phyloP scores from a whole-genome alignment of 768 basidiomycete genomes.

The Mycena floridula region DNA sequence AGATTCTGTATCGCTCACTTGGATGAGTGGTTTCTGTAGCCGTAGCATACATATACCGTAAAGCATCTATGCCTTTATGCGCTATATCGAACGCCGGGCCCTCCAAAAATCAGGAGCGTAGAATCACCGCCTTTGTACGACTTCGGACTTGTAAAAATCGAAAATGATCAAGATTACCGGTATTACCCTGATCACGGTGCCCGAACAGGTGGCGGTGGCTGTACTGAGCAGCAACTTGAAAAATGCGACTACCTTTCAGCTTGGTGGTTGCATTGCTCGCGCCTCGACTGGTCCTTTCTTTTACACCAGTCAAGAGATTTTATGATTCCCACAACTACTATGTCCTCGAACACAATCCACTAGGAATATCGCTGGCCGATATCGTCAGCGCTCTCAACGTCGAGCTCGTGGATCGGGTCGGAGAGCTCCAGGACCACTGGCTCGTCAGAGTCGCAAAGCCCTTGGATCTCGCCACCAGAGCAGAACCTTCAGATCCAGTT shows the following conservation, averaged over 20 bases:
- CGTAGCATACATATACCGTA: no score
- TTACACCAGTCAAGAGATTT: constrained; percentile 38
- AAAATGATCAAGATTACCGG: no score
- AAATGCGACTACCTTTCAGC: constrained; percentile 6
- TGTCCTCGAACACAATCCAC: constrained; percentile 52
- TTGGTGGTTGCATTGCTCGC: constrained; percentile 27
- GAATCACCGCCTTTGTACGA: no score
- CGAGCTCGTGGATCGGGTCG: constrained; percentile 83
- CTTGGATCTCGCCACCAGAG: constrained; percentile 20
- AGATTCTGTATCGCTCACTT: no score
- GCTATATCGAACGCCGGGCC: no score
- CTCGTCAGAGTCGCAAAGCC: constrained; percentile 59
- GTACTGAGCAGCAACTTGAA: no score
- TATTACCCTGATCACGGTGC: no score
- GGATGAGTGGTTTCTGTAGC: no score
- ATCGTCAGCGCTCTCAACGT: constrained; percentile 59
- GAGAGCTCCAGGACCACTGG: constrained; percentile 80
- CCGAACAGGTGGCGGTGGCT: no score
- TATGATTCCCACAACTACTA: constrained; percentile 80
- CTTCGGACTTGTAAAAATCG: no score
- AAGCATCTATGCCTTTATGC: no score
- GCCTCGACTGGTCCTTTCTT: constrained; percentile 15
- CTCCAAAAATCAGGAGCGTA: no score
- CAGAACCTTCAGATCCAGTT: constrained; percentile 38
- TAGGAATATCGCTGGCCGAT: constrained; percentile 46